Evolutionary conservation across 2,329 filamentous ascomycete genomes (phyloP).

Genomic region (Cercospora janseana): DNA sequence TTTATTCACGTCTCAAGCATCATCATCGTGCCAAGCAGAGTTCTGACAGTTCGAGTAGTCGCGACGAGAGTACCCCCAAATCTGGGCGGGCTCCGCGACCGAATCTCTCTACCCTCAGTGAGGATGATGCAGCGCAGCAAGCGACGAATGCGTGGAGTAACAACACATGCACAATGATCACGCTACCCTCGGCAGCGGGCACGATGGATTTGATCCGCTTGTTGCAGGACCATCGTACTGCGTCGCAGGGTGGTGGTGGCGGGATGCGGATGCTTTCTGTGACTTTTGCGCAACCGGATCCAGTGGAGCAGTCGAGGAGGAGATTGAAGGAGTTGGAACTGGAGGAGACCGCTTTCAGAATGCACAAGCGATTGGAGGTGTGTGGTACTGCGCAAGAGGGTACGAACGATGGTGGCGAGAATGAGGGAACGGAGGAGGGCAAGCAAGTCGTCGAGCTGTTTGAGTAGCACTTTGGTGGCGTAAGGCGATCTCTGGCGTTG

Average conservation of each 20-base stretch:
- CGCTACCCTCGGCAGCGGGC: not conserved
- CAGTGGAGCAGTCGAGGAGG: constrained; percentile 6
- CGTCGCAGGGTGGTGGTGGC: too few relatives aligned
- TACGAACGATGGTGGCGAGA: constrained; percentile 1
- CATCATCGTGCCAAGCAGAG: constrained; percentile 15
- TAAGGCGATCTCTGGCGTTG: constrained; percentile 18
- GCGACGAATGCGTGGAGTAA: too few relatives aligned
- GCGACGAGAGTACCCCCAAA: constrained; percentile 10
- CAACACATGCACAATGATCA: constrained; percentile 12
- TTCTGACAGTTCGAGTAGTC: constrained; percentile 16
- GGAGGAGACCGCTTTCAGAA: constrained; percentile 1
- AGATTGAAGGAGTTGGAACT: not conserved
- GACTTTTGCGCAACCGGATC: constrained; percentile 4
- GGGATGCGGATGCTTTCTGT: constrained; percentile 4
- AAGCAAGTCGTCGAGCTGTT: not conserved
- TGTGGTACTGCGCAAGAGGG: not conserved
- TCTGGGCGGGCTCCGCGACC: constrained; percentile 2
- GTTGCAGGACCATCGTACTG: too few relatives aligned
- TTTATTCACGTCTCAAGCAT: constrained; percentile 6
- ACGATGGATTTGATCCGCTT: not conserved
- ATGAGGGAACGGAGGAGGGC: constrained; percentile 3
- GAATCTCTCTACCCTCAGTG: constrained; percentile 6
- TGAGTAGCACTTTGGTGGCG: constrained; percentile 22
- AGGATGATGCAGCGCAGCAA: constrained; percentile 4
- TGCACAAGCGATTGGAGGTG: constrained; percentile 7